Conservation (phyloP, 169 alveolate species). For the Toxoplasma gondii region DNA sequence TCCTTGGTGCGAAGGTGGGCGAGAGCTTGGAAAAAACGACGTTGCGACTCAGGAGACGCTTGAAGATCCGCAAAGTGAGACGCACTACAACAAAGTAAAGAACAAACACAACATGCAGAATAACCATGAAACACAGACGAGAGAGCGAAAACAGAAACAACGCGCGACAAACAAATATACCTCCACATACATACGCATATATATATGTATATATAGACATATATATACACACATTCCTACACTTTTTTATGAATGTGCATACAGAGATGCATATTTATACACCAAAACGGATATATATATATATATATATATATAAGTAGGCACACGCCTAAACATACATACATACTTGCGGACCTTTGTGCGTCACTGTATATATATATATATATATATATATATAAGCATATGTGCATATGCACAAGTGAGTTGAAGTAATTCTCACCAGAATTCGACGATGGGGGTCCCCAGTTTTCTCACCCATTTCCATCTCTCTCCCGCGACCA, state of each 20-base stretch:
- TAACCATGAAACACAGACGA: not conserved
- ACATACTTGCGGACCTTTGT: not conserved
- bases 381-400: not conserved
- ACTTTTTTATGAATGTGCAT: not conserved
- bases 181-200: not conserved
- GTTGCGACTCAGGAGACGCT: not conserved
- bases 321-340: not conserved
- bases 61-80: not conserved
- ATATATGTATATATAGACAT: not conserved
- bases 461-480: not conserved
- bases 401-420: not conserved
- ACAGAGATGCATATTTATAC: not conserved
- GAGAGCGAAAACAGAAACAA: not conserved
- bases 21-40: constrained; percentile 9
- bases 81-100: not conserved
- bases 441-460: constrained; percentile 10
- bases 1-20: not conserved
- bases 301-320: not conserved
- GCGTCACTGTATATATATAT: not conserved
- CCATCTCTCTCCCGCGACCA: constrained; percentile 16
- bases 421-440: not conserved
- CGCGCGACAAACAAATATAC: not conserved
- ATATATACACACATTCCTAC: not conserved
- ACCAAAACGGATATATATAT: not conserved
- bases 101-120: not conserved